These are phyloP conservation scores for Pseudozyma thailandica DNA, from an alignment of 1,284 basidiomycete genomes.

Conservation along the genomic window DNA sequence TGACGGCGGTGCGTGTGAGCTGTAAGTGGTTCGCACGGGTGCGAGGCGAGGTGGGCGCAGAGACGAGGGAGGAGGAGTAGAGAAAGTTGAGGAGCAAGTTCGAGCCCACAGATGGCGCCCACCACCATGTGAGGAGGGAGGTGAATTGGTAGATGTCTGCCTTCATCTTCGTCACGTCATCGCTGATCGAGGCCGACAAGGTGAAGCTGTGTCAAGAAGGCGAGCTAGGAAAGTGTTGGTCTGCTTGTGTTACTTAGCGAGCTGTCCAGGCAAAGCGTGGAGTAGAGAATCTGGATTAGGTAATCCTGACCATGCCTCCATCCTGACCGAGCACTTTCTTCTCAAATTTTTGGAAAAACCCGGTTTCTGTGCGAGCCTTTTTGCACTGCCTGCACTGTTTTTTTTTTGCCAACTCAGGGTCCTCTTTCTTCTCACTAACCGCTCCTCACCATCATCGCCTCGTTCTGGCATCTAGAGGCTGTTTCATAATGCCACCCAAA, in stretches of 20 bases:
- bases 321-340: background rate
- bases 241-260: background rate
- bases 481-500: constrained; percentile 24
- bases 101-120: constrained; percentile 41
- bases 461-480: background rate
- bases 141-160: constrained; percentile 21
- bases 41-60: constrained; percentile 10
- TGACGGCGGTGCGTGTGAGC: constrained; percentile 72
- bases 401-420: background rate
- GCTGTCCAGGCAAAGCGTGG: background rate
- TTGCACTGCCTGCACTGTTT: background rate
- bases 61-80: constrained; percentile 22
- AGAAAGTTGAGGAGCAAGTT: constrained; percentile 16
- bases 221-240: constrained; percentile 1
- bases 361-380: background rate
- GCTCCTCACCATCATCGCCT: background rate
- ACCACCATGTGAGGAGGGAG: constrained; percentile 45
- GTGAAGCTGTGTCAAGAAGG: background rate
- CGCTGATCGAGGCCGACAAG: background rate
- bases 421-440: background rate
- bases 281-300: constrained; percentile 6
- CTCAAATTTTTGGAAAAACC: constrained; percentile 11
- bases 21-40: constrained; percentile 22
- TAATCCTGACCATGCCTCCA: constrained; percentile 38
- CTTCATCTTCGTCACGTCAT: constrained; percentile 10